phyloP scores from a whole-genome alignment of 768 basidiomycete species.

The Tylopilus subfusipes region DNA sequence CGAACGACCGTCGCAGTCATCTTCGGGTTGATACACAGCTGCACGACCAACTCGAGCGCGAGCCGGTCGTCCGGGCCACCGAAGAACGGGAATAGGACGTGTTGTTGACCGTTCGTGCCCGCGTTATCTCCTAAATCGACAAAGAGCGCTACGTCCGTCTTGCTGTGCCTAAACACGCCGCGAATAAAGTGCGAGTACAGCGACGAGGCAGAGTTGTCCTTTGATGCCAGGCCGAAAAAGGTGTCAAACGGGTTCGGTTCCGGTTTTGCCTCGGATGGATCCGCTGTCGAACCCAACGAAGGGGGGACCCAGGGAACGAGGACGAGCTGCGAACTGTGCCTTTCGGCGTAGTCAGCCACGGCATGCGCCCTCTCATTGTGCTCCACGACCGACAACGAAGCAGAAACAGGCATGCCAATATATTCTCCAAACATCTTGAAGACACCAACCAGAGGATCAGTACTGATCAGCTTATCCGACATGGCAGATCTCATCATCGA shows the following conservation, averaged over 20 bases:
- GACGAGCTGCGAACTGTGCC: too few relatives aligned
- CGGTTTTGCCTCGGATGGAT: conserved; percentile 24
- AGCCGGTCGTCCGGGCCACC: conserved; percentile 93
- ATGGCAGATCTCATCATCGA: too few relatives aligned
- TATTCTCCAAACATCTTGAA: too few relatives aligned
- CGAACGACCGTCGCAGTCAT: conserved; percentile 74
- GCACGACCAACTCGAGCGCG: conserved; percentile 76
- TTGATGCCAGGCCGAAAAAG: conserved; percentile 57
- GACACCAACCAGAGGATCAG: too few relatives aligned
- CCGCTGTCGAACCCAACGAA: too few relatives aligned
- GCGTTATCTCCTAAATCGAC: conserved; percentile 58
- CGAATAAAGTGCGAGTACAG: conserved; percentile 84
- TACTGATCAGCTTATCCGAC: too few relatives aligned
- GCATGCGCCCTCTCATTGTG: too few relatives aligned
- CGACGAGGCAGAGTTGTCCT: conserved; percentile 49
- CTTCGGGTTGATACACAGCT: conserved; percentile 60
- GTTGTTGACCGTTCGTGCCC: conserved; percentile 39
- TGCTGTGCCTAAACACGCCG: conserved; percentile 67
- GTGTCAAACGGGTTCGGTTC: conserved; percentile 70
- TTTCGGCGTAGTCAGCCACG: too few relatives aligned
- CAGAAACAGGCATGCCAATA: too few relatives aligned
- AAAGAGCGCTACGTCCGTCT: conserved; percentile 79
- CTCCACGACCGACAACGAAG: too few relatives aligned
- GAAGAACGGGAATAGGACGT: conserved; percentile 85
- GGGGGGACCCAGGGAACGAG: too few relatives aligned